Evolutionary conservation across 106 monocot species (phyloP), one percentile per base, ranked within the genome.

Genomic region (Dendrobium huoshanense): DNA sequence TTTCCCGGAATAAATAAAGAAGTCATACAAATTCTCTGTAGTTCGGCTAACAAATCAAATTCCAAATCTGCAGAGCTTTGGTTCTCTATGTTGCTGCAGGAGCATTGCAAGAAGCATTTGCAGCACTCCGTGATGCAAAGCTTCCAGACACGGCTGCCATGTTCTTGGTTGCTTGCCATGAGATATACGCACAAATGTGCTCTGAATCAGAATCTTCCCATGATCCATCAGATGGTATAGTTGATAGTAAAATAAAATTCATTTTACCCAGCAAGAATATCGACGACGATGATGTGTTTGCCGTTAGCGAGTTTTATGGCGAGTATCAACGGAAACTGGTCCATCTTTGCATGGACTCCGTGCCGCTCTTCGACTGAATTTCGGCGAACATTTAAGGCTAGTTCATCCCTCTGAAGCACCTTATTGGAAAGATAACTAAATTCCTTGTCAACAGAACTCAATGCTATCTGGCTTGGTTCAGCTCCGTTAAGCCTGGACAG

Each of bases 81-180:
- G 88, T 95, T 64, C 80, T 99, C 20, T 99, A 93, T 75, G 95
- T 95, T 65, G 99, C 99, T 79, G 89, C 99, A 37, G 99, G 99
- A 85, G 89, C 90, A 68, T 83, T 95, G 33, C 85, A 87, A 9
- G 99, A 95, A 80, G 99, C 93, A 75, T 81, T 99, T 48, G 83
- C 90, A 51, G 90, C 95, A 33, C 93, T 99, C 65, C 91, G 93
- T 64, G 87, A 93, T 51, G 86, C 89, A 7, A 85, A 90, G 67
- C 90, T 90, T n/a, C 93, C 91, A 44, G 99, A 99, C 49, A 79
- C 93, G 8, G 99, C 99, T 33, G 99, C 99, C 27, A 91, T 99
- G 91, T 99, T 99, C 73, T 85, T 99, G 80, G 91, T 99, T 83
- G 99, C 99, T 55, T 95, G 99, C 80, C 99, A 99, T 80, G 99